Percentiles rank a stretch among this genome's conserved stretches.
Conservation (phyloP, 2,329 filamentous ascomycete species). For the Calonectria fujianensis region DNA sequence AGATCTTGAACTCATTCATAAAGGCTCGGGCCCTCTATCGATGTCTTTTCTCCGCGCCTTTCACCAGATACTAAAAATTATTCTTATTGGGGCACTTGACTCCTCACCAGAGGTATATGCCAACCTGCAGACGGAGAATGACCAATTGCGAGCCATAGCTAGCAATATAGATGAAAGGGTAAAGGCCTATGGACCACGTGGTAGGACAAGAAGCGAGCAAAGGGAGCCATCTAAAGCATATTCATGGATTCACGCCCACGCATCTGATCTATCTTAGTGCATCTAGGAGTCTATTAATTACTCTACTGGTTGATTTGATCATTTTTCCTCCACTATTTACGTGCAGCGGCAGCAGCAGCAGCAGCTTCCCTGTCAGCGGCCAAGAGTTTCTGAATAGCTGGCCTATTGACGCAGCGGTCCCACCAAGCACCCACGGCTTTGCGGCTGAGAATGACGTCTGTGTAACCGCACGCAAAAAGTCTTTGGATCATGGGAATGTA, state of each 20-base stretch:
- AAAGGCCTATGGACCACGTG: slow-evolving; percentile 54
- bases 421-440: slow-evolving; percentile 64
- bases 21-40: slow-evolving; percentile 54
- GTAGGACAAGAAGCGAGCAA: not conserved
- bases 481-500: slow-evolving; percentile 67
- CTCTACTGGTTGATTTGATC: not conserved
- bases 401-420: slow-evolving; percentile 61
- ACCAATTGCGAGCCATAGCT: slow-evolving; percentile 57
- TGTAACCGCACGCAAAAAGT: slow-evolving; percentile 64
- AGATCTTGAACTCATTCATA: slow-evolving; percentile 54
- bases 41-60: slow-evolving; percentile 61
- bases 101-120: slow-evolving; percentile 53
- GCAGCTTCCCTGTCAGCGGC: slow-evolving; percentile 44
- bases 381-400: slow-evolving; percentile 61
- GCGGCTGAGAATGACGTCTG: slow-evolving; percentile 60
- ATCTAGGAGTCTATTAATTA: not conserved
- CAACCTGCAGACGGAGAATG: slow-evolving; percentile 57
- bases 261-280: not conserved
- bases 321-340: not conserved
- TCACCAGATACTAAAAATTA: slow-evolving; percentile 58
- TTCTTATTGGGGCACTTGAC: slow-evolving; percentile 59
- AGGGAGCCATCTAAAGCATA: not conserved
- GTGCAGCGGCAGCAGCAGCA: slow-evolving; percentile 43
- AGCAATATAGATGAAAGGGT: slow-evolving; percentile 57
- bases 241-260: slow-evolving; percentile 9